Conservation (phyloP, 176 grass and related monocot genomes). For the Musa beccarii region DNA sequence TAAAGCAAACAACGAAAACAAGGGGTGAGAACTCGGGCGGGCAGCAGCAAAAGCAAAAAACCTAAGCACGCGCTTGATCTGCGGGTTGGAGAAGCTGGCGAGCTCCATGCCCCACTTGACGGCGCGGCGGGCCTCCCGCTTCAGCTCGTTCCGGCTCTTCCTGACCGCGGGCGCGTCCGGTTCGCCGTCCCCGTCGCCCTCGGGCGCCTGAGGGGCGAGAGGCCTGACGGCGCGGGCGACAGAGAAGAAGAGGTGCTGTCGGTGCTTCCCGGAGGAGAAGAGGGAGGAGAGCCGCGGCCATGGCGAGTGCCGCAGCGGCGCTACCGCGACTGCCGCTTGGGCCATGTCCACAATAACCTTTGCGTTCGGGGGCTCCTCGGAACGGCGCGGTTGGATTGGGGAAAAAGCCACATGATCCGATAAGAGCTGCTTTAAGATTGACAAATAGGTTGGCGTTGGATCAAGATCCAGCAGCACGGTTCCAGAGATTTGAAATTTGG, state of each 20-base stretch:
- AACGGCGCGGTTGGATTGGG: background rate
- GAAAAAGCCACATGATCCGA: too few relatives aligned
- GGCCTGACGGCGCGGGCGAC: slow-evolving; percentile 34
- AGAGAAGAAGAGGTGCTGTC: slow-evolving; percentile 26
- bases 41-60: background rate
- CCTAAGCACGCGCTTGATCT: slow-evolving; percentile 80
- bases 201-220: slow-evolving; percentile 14
- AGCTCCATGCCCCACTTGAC: slow-evolving; percentile 84
- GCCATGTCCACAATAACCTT: slow-evolving; percentile 8
- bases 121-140: slow-evolving; percentile 68
- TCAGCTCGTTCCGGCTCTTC: slow-evolving; percentile 77
- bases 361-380: background rate
- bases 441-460: too few relatives aligned
- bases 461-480: too few relatives aligned
- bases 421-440: too few relatives aligned
- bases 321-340: slow-evolving; percentile 19
- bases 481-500: too few relatives aligned
- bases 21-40: too few relatives aligned
- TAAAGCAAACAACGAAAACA: background rate
- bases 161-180: slow-evolving; percentile 1
- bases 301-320: slow-evolving; percentile 26
- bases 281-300: slow-evolving; percentile 13
- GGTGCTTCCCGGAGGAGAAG: slow-evolving; percentile 20
- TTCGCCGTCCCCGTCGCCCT: slow-evolving; percentile 26
- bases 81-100: slow-evolving; percentile 51